Percentiles rank a stretch among this genome's conserved stretches.
phyloP scores from a whole-genome alignment of 768 basidiomycete species.

The Suillus tomentosus region DNA sequence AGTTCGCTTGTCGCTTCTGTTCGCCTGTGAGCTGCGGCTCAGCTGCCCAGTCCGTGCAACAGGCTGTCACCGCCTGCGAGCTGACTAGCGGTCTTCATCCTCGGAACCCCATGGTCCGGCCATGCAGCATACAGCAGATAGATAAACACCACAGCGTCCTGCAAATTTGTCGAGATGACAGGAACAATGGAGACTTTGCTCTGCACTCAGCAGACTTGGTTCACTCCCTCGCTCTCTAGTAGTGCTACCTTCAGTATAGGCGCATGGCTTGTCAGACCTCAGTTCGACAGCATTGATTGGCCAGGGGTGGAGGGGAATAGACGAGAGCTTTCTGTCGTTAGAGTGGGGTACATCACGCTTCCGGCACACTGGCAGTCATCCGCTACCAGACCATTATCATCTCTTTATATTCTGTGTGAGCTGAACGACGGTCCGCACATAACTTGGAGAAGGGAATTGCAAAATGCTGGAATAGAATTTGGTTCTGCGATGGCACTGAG shows the following conservation, averaged over 20 bases:
- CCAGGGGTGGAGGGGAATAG: slow-evolving; percentile 68
- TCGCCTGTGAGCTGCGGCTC: neutral
- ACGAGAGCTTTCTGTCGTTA: slow-evolving; percentile 68
- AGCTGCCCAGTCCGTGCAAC: neutral
- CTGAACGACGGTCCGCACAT: slow-evolving; percentile 77
- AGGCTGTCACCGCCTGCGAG: neutral
- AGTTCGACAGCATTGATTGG: slow-evolving; percentile 45
- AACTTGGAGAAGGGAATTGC: slow-evolving; percentile 34
- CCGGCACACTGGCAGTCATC: neutral
- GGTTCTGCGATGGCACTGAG: slow-evolving; percentile 67
- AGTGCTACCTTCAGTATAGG: slow-evolving; percentile 62
- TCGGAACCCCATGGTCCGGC: slow-evolving; percentile 84
- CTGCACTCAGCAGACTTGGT: slow-evolving; percentile 61
- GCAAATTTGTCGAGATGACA: slow-evolving; percentile 27
- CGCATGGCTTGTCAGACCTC: slow-evolving; percentile 44
- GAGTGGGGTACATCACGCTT: neutral
- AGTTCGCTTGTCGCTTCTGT: neutral
- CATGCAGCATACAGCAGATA: slow-evolving; percentile 76
- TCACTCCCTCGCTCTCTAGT: slow-evolving; percentile 42
- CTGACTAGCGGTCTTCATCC: slow-evolving; percentile 46
- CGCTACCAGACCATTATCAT: slow-evolving; percentile 35
- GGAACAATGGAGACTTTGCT: slow-evolving; percentile 60
- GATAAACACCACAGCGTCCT: slow-evolving; percentile 52
- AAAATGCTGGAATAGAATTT: slow-evolving; percentile 30
- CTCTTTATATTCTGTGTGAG: slow-evolving; percentile 71